Evolutionary conservation across 768 basidiomycete genomes (phyloP).

Genomic region (Termitomyces bulborhizus): DNA sequence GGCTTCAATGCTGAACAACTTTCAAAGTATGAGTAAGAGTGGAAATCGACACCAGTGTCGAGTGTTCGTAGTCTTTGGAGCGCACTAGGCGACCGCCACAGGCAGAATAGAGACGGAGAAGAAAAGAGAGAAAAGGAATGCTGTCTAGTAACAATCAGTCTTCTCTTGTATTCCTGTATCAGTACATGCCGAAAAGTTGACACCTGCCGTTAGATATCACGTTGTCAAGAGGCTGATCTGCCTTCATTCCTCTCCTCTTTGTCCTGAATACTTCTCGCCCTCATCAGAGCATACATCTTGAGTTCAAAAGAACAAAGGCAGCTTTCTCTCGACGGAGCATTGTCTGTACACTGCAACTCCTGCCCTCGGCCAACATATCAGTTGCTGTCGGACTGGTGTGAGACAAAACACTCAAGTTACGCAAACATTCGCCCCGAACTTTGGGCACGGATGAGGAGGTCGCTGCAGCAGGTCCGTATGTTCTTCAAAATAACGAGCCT

Average conservation of each 20-base stretch:
- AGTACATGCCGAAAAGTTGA: background rate
- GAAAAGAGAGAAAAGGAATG: slow-evolving; percentile 6
- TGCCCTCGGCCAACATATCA: background rate
- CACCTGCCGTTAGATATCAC: background rate
- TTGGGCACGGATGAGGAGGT: too few relatives aligned
- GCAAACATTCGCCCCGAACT: too few relatives aligned
- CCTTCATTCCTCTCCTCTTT: background rate
- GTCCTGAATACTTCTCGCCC: background rate
- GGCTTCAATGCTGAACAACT: slow-evolving; percentile 23
- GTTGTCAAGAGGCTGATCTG: background rate
- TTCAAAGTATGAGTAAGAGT: slow-evolving; percentile 21
- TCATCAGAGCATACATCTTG: background rate
- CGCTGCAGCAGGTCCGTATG: too few relatives aligned
- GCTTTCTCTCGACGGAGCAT: background rate
- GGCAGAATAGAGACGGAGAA: slow-evolving; percentile 8
- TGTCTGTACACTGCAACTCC: background rate
- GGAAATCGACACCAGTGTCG: slow-evolving; percentile 53
- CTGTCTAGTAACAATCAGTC: background rate
- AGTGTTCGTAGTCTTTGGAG: slow-evolving; percentile 32
- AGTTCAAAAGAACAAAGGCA: background rate
- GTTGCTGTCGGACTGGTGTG: background rate
- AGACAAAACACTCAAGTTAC: background rate
- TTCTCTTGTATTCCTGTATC: slow-evolving; percentile 3
- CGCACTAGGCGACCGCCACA: slow-evolving; percentile 38
- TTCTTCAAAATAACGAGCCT: too few relatives aligned